A percentile compares a stretch with the other conserved stretches of the same genome.
Evolutionary conservation across 1,284 basidiomycete genomes (phyloP).

Genomic region (Malassezia japonica): DNA sequence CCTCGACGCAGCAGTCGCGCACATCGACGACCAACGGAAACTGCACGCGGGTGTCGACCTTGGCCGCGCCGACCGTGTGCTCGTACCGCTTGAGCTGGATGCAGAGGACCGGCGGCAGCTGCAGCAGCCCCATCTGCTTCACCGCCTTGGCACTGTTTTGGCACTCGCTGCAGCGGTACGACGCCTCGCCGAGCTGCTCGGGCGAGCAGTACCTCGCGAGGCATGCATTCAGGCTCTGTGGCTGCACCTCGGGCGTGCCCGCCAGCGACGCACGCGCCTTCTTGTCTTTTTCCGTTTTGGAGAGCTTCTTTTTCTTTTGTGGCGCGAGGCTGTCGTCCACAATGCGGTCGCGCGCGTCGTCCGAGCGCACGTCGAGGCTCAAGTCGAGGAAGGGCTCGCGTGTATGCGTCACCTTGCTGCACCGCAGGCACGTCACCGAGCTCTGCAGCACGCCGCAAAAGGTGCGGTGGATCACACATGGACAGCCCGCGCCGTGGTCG

Average conservation of each 20-base stretch:
- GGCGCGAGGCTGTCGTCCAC: background rate
- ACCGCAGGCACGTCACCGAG: slow-evolving; percentile 73
- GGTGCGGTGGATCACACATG: slow-evolving; percentile 82
- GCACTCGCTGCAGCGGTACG: slow-evolving; percentile 53
- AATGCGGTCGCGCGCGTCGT: slow-evolving; percentile 18
- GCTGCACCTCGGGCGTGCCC: slow-evolving; percentile 38
- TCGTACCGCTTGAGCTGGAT: slow-evolving; percentile 98
- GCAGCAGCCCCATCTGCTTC: slow-evolving; percentile 72
- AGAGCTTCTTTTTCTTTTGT: slow-evolving; percentile 41
- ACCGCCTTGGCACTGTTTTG: slow-evolving; percentile 52
- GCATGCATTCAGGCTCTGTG: slow-evolving; percentile 51
- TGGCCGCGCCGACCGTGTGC: slow-evolving; percentile 58
- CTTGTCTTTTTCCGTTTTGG: slow-evolving; percentile 21
- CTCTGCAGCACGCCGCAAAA: slow-evolving; percentile 81
- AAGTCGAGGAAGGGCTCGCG: slow-evolving; percentile 84
- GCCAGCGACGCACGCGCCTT: slow-evolving; percentile 12
- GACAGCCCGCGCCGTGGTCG: slow-evolving; percentile 54
- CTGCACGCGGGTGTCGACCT: slow-evolving; percentile 73
- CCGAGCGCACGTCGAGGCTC: slow-evolving; percentile 63
- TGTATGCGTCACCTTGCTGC: slow-evolving; percentile 64
- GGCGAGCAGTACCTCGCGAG: slow-evolving; percentile 30
- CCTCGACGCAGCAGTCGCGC: slow-evolving; percentile 63
- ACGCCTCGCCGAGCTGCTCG: slow-evolving; percentile 34
- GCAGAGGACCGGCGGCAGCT: slow-evolving; percentile 78
- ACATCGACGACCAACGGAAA: slow-evolving; percentile 80